phyloP scores from a whole-genome alignment of 495 filamentous ascomycete species.

The Neurospora intermedia region DNA sequence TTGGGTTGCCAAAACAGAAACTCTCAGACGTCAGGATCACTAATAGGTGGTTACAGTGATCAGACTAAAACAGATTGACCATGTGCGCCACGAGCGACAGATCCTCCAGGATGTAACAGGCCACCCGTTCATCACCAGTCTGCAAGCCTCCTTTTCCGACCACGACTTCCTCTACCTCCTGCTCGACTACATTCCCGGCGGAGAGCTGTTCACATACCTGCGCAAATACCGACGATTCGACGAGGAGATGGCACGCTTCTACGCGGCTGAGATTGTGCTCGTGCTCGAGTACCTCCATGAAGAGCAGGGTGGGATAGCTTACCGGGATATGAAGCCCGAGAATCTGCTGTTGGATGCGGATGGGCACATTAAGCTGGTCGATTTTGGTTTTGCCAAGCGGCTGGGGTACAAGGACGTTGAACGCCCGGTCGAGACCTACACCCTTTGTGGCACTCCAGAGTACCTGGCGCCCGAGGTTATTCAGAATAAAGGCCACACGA shows the following conservation, averaged over 20 bases:
- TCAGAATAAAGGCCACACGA: conserved; percentile 85
- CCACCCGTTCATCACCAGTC: conserved; percentile 91
- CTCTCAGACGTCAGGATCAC: conserved; percentile 31
- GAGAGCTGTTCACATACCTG: conserved; percentile 91
- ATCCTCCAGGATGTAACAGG: conserved; percentile 80
- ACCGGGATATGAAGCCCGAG: conserved; percentile 92
- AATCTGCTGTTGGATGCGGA: conserved; percentile 88
- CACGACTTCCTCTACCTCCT: conserved; percentile 85
- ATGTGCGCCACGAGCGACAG: conserved; percentile 86
- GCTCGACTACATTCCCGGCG: conserved; percentile 83
- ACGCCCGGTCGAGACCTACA: conserved; percentile 74
- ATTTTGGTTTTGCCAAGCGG: conserved; percentile 95
- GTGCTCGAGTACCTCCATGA: conserved; percentile 92
- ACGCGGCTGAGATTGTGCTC: conserved; percentile 88
- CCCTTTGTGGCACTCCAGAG: conserved; percentile 90
- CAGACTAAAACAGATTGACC: conserved; percentile 93
- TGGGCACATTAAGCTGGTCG: conserved; percentile 93
- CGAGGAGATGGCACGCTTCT: conserved; percentile 77
- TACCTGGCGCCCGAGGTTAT: conserved; percentile 97
- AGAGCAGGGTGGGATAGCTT: conserved; percentile 69
- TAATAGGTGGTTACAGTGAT: conserved; percentile 50
- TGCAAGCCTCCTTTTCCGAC: conserved; percentile 84
- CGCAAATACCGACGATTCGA: conserved; percentile 78
- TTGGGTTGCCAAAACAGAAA: not conserved
- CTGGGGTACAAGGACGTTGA: conserved; percentile 40